Evolutionary conservation across 768 basidiomycete species (phyloP).

Genomic region (Kwoniella bestiolae): DNA sequence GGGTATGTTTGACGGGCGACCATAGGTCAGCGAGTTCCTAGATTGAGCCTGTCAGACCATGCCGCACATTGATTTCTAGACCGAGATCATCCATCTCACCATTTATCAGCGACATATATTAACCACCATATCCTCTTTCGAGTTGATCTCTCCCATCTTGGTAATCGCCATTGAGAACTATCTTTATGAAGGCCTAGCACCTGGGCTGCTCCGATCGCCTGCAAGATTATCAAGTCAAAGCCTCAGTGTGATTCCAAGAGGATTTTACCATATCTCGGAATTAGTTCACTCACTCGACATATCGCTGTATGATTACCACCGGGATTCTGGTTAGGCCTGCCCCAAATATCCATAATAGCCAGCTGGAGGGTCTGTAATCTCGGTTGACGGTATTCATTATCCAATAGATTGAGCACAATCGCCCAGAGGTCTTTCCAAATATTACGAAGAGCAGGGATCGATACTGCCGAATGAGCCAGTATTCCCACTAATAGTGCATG

Average conservation of each 20-base stretch:
- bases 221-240: not conserved
- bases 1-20: not conserved
- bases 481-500: constrained; percentile 1
- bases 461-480: not conserved
- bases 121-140: constrained; percentile 4
- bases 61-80: too few relatives aligned
- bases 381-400: not conserved
- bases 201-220: not conserved
- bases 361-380: not conserved
- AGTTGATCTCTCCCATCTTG: not conserved
- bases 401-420: not conserved
- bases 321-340: not conserved
- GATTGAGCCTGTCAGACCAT: not conserved
- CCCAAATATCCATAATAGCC: not conserved
- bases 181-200: not conserved
- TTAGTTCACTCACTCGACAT: not conserved
- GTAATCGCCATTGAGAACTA: not conserved
- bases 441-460: not conserved
- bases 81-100: too few relatives aligned
- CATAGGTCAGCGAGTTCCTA: not conserved
- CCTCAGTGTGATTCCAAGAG: too few relatives aligned
- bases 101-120: not conserved
- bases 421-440: not conserved
- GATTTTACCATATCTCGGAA: too few relatives aligned
- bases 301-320: not conserved